Evolutionary conservation across 78 protist species (phyloP), one percentile per base, ranked within the genome.

Genomic region (Tieghemostelium lacteum): DNA sequence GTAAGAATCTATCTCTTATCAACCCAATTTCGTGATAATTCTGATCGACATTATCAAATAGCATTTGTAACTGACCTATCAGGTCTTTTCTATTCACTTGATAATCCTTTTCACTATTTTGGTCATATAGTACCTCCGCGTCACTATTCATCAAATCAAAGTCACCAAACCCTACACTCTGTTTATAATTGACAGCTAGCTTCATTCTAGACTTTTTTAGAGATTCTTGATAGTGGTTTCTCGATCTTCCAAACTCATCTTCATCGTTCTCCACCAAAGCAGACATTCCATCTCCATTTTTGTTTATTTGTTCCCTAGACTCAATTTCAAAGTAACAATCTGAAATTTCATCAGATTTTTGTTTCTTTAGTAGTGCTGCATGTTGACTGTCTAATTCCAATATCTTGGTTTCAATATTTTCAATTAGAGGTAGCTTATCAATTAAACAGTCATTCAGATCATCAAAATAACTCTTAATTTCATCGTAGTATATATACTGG

Each of bases 181-280:
- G 50, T 26, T 45, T 67, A 28, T 42, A 26, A 45, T 45, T 42
- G 17, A 7, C 26, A 55, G 31, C 55, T 39, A 52, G 50, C 8
- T 50, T 31, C 20, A 78, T 34, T 78, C 88, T 45, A 26, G 37
- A 66, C 24, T 78, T 71, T 66, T 75, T 64, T 66, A 75, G 66
- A 2, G 67, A 2, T 10, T 64, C 66, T 49, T 78, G 69, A 54
- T 28, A 78, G 34, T 66, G 34, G 20, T n/a, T 34, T 66, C 88
- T 65, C 45, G 64, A 75, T 66, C 88, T 78, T 28, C 88, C 88
- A 78, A 78, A 78, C 33, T 78, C 88, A 54, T 78, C 88, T n/a
- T 61, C 87, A 33, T 78, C 71, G 8, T 55, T n/a, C 5, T 73
- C 3, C 4, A 65, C 22, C 0, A 34, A 20, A 17, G 58, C 26